Evolutionary conservation across 2,329 filamentous ascomycete genomes (phyloP).

Genomic region (Ascochyta viciae-villosae): DNA sequence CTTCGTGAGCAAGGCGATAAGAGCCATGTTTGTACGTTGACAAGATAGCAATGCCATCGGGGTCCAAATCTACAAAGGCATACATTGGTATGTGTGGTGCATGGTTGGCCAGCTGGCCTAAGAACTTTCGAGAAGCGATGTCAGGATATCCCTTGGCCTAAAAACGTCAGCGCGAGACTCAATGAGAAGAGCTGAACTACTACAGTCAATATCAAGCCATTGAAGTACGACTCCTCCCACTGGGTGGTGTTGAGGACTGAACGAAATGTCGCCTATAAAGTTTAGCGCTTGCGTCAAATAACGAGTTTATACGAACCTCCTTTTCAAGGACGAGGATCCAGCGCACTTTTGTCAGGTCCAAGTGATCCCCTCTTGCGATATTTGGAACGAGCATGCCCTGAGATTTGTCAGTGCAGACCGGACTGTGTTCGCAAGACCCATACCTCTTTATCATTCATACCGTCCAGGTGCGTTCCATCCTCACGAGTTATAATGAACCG

Average conservation of each 20-base stretch:
- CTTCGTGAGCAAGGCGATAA: conserved; percentile 67
- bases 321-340: conserved; percentile 83
- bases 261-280: conserved; percentile 72
- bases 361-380: conserved; percentile 55
- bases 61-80: conserved; percentile 76
- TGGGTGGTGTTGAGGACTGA: conserved; percentile 66
- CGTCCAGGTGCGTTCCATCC: conserved; percentile 55
- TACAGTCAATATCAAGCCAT: conserved; percentile 75
- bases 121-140: conserved; percentile 70
- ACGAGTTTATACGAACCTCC: conserved; percentile 60
- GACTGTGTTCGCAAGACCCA: neutral
- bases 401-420: neutral
- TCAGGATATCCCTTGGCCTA: conserved; percentile 86
- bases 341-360: conserved; percentile 59
- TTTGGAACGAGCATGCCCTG: conserved; percentile 70
- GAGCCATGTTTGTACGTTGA: conserved; percentile 77
- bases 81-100: conserved; percentile 59
- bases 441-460: conserved; percentile 52
- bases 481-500: conserved; percentile 57
- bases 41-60: conserved; percentile 76
- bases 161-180: neutral
- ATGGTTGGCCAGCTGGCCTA: conserved; percentile 55
- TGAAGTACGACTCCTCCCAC: conserved; percentile 58
- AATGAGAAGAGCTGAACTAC: conserved; percentile 11
- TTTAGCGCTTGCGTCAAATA: conserved; percentile 22